phyloP scores from a whole-genome alignment of 106 monocot species.

The Dendrobium chrysotoxum region DNA sequence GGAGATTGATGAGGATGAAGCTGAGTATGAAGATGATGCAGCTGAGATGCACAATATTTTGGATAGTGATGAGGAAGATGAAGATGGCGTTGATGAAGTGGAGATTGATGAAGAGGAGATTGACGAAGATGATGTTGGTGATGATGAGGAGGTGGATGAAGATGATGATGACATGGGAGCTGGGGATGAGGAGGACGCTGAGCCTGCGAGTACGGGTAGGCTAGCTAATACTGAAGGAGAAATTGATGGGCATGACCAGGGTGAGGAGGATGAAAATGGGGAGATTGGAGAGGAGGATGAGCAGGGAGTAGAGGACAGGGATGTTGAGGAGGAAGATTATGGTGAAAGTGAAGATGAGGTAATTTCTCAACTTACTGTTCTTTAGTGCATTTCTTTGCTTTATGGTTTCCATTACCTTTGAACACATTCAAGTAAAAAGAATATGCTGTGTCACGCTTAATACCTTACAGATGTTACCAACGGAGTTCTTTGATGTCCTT shows the following conservation, averaged over 20 bases:
- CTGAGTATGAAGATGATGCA: constrained; percentile 40
- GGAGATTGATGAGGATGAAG: constrained; percentile 56
- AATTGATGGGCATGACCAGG: constrained; percentile 16
- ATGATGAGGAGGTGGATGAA: constrained; percentile 29
- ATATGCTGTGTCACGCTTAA: too few species aligned
- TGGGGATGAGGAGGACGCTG: constrained; percentile 24
- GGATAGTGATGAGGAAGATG: constrained; percentile 39
- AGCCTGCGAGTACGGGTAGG: constrained; percentile 19
- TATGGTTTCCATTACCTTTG: background rate
- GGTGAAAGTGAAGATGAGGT: constrained; percentile 77
- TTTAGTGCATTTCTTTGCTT: background rate
- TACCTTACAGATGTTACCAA: too few species aligned
- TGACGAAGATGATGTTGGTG: constrained; percentile 41
- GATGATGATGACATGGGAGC: constrained; percentile 32
- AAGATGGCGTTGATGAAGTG: constrained; percentile 39
- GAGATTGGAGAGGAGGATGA: constrained; percentile 87
- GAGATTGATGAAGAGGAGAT: constrained; percentile 17
- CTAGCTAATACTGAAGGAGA: constrained; percentile 17
- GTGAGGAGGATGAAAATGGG: constrained; percentile 31
- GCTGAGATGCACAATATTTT: constrained; percentile 59
- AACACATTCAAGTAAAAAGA: background rate
- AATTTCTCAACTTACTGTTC: constrained; percentile 14
- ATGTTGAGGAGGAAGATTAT: constrained; percentile 46
- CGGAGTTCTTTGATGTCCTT: too few species aligned
- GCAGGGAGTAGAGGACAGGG: constrained; percentile 60